These are phyloP conservation scores for Globisporangium alternatum DNA, from an alignment of 352 stramenopile genomes.

Conservation along the genomic window DNA sequence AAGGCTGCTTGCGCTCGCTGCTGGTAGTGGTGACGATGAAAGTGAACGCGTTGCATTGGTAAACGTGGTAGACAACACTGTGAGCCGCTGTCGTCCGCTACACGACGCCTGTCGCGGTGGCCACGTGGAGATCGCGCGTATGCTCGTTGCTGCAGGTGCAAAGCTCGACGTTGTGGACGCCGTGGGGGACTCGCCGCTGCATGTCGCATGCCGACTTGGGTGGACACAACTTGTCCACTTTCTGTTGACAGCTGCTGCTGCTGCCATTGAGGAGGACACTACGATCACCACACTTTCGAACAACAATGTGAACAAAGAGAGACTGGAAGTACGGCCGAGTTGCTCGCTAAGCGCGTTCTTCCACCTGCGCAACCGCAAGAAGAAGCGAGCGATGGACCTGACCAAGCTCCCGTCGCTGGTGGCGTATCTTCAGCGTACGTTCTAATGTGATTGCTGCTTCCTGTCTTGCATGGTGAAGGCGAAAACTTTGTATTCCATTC, in stretches of 20 bases:
- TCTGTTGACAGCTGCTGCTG: slow-evolving; percentile 36
- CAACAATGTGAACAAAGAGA: not conserved
- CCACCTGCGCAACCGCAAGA: slow-evolving; percentile 45
- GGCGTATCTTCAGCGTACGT: slow-evolving; percentile 28
- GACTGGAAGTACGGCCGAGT: not conserved
- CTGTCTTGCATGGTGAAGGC: not conserved
- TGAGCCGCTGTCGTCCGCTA: slow-evolving; percentile 39
- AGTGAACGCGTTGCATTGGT: not conserved
- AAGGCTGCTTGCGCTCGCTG: slow-evolving; percentile 29
- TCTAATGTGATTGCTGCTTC: not conserved
- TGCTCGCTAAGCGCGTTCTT: slow-evolving; percentile 32
- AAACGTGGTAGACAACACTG: slow-evolving; percentile 47
- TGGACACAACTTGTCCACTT: slow-evolving; percentile 39
- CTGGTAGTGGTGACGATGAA: slow-evolving; percentile 4
- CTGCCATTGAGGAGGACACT: not conserved
- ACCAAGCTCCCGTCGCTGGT: slow-evolving; percentile 33
- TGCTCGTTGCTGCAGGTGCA: slow-evolving; percentile 42
- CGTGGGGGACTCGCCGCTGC: slow-evolving; percentile 48
- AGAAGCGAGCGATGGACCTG: slow-evolving; percentile 44
- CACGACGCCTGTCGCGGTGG: slow-evolving; percentile 59
- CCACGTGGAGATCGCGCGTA: slow-evolving; percentile 28
- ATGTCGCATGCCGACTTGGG: slow-evolving; percentile 45
- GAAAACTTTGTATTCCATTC: not conserved
- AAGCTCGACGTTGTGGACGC: slow-evolving; percentile 34
- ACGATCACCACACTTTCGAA: not conserved